Percentiles rank a stretch among this genome's conserved stretches.
phyloP scores from a whole-genome alignment of 129 eudicot genomes.

The carrot (Daucus carota) region DH1_v3.0 NC_030382.2:44409501-44410000 shows the following conservation, averaged over 20 bases:
- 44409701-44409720: not conserved
- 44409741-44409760: slow-evolving; percentile 79
- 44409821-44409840: slow-evolving; percentile 79
- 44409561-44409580: slow-evolving; percentile 63
- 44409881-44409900: not conserved
- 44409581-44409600: slow-evolving; percentile 72
- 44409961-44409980: slow-evolving; percentile 52
- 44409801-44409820: slow-evolving; percentile 63
- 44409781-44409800: slow-evolving; percentile 82
- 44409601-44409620: slow-evolving; percentile 37
- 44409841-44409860: slow-evolving; percentile 58
- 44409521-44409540: slow-evolving; percentile 57
- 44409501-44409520: slow-evolving; percentile 53
- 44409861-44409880: not conserved
- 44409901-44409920: not conserved
- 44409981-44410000: slow-evolving; percentile 39
- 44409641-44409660: not conserved
- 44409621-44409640: slow-evolving; percentile 48
- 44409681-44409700: not conserved
- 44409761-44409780: slow-evolving; percentile 75
- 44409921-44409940: not conserved
- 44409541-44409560: slow-evolving; percentile 65
- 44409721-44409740: not conserved
- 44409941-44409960: slow-evolving; percentile 39
- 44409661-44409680: too few species aligned